Evolutionary conservation across 169 alveolate species (phyloP), one percentile per base, ranked within the genome.

Genomic region (Plasmodium falciparum): DNA sequence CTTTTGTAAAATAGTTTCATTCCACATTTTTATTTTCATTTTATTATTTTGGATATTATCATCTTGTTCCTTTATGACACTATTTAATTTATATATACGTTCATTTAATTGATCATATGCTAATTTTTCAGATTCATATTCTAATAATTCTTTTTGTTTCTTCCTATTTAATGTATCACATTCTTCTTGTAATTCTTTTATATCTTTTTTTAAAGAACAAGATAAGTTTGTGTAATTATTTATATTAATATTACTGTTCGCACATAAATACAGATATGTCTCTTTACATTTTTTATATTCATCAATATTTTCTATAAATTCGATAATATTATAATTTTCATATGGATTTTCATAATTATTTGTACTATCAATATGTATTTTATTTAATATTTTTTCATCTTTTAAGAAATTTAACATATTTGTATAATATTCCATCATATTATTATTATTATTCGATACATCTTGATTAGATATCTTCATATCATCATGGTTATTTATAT

Each of bases 121-220:
- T 12, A 66, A 33, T 26, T 78, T 66, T 24, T 78, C 90, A 11
- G 90, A 24, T 22, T 78, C 80, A 9, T 33, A 66, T 8, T 78
- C 90, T 2, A 78, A 47, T 1, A 66, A 13, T 59, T 78, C 90
- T 24, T 78, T 78, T 71, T 78, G 90, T 45, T 78, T 78, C 33
- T 78, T 78, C 47, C 90, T 78, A 3, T 59, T 47, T 17, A 66
- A 7, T 17, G 66, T 78, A 24, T 78, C 90, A 24, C 90, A 78
- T 43, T 78, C 90, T 67, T 78, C 90, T 22, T 78, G 90, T 12
- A 78, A 20, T 58, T 78, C 90, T 50, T 78, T 78, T 8, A 78
- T 67, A 9, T 78, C 90, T 45, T 78, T 78, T 22, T 67, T 78
- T 58, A 78, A 4, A 0, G 71, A 29, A 1, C n/a, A 12, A 2